Evolutionary conservation across 257 asterid genomes (phyloP), one percentile per base, ranked within the genome.

Genomic region (Avicennia marina): DNA sequence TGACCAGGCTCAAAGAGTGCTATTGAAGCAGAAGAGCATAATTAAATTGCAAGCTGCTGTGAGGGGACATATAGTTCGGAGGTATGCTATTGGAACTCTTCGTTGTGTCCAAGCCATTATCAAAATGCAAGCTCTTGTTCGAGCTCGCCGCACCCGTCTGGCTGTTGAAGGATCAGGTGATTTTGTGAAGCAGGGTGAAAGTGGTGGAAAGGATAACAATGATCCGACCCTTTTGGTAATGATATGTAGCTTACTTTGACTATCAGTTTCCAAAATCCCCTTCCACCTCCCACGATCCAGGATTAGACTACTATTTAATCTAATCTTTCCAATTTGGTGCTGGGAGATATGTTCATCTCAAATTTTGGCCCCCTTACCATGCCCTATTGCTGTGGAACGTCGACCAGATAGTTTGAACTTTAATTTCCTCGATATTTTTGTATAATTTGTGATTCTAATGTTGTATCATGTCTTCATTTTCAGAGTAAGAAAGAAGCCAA

Each of bases 61-160:
- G 12, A 84, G 99, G 54, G 99, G 99, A 53, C 96, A 84, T 59
- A 66, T 89, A 58, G 99, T 86, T 64, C 86, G 99, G 34, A 78
- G 68, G 56, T 78, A 82, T 65, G 99, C 99, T 20, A 81, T 81
- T 62, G 99, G 97, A 67, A 86, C 94, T 66, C 95, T 93, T 47
- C 87, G 94, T 60, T 93, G 99, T 41, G 80, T 93, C 51, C 96
- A 80, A 72, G 90, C 96, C 68, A 84, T 93, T 68, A 76, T 86
- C 62, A 93, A 84, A 78, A 84, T 93, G 86, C 99, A 93, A 73
- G 78, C 65, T 54, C 94, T 89, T 63, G 94, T 93, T 42, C 83
- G 99, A 64, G 83, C 84, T 47, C 96, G 82, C 62, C 75, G 46
- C 11, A 68, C 85, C 17, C 78, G 70, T 47, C 58, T 56, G 40